These are phyloP conservation scores for Lithohypha guttulata DNA, from an alignment of 2,329 filamentous ascomycete genomes.

Conservation along the genomic window DNA sequence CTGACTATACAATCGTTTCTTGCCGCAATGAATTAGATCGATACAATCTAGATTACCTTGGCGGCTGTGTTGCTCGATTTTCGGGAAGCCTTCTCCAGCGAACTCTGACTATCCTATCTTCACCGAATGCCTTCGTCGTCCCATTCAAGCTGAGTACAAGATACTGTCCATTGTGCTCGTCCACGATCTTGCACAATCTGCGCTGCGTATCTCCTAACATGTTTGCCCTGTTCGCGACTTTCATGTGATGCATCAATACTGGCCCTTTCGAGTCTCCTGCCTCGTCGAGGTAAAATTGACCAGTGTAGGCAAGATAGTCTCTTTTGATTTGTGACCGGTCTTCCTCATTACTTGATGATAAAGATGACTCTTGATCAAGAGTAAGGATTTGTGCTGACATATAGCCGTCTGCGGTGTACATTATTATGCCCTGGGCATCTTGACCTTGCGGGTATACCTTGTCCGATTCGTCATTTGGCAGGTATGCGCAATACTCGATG, in stretches of 20 bases:
- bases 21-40: too few relatives aligned
- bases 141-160: neutral
- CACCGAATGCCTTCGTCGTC: slow-evolving; percentile 39
- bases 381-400: slow-evolving; percentile 12
- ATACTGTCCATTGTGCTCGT: slow-evolving; percentile 3
- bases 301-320: slow-evolving; percentile 10
- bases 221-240: slow-evolving; percentile 1
- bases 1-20: too few relatives aligned
- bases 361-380: slow-evolving; percentile 8
- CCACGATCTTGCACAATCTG: slow-evolving; percentile 1
- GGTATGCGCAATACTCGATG: slow-evolving; percentile 5
- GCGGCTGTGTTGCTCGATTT: slow-evolving; percentile 11
- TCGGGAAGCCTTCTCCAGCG: slow-evolving; percentile 13
- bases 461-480: slow-evolving; percentile 6
- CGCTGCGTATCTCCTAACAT: slow-evolving; percentile 7
- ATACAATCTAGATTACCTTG: too few relatives aligned
- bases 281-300: slow-evolving; percentile 10
- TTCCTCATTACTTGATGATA: neutral
- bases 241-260: slow-evolving; percentile 10
- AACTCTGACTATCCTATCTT: slow-evolving; percentile 11
- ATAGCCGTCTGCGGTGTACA: slow-evolving; percentile 12
- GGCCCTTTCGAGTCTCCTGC: slow-evolving; percentile 8
- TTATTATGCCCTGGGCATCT: slow-evolving; percentile 10
- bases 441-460: slow-evolving; percentile 8
- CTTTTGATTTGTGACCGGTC: slow-evolving; percentile 7